Evolutionary conservation across 2,329 filamentous ascomycete genomes (phyloP).

Genomic region (Phyllosticta paracitricarpa): DNA sequence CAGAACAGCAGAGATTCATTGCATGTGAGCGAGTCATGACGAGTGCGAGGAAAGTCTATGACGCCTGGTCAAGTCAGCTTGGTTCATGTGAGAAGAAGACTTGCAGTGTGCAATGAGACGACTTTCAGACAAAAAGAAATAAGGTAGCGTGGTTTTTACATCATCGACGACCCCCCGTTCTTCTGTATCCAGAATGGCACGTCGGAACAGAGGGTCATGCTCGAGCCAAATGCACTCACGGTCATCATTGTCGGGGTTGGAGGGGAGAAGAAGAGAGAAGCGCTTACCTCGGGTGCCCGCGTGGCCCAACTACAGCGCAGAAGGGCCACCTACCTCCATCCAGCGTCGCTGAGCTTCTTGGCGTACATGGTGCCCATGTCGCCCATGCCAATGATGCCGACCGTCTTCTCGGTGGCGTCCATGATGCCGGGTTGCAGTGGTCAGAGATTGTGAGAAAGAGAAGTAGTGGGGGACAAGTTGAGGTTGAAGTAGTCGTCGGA

Average conservation of each 20-base stretch:
- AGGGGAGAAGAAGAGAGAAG: constrained; percentile 4
- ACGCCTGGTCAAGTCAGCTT: constrained; percentile 13
- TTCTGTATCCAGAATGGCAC: constrained; percentile 66
- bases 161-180: constrained; percentile 70
- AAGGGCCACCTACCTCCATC: constrained; percentile 72
- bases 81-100: neutral
- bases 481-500: neutral
- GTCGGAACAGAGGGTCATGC: constrained; percentile 61
- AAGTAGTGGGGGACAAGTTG: neutral
- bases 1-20: constrained; percentile 9
- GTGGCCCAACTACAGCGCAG: constrained; percentile 17
- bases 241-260: constrained; percentile 68
- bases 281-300: constrained; percentile 26
- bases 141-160: constrained; percentile 99
- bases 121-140: constrained; percentile 71
- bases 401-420: constrained; percentile 40
- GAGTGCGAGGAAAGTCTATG: constrained; percentile 12
- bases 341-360: constrained; percentile 73
- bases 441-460: constrained; percentile 3
- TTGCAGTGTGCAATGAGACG: neutral
- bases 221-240: constrained; percentile 99
- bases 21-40: neutral
- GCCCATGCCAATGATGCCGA: constrained; percentile 97
- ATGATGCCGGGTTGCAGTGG: constrained; percentile 3
- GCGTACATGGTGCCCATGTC: constrained; percentile 99